Base-by-base conservation (phyloP, 208 protist species). In the Trypanosoma scelopori region DNA sequence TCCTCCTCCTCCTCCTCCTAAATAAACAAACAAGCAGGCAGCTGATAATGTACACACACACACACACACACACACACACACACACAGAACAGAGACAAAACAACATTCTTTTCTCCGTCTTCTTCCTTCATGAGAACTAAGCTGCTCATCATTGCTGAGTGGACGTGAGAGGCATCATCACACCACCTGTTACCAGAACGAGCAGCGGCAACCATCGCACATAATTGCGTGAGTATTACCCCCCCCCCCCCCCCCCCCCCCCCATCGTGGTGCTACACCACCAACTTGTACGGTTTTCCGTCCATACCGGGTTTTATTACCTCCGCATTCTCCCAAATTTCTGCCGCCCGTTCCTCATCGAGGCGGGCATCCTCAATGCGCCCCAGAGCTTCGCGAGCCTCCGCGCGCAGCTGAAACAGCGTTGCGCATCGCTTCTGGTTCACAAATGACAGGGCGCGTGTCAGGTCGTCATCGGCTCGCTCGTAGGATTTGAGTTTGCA, bases 291-390 rank as follows among this genome's bases (percentile, higher is more conserved):
- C 30, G 86, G 80, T 3, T 68, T 68, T 9, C 82, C 86, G n/a
- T 79, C 72, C 82, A 95, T 87, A 52, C 84, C 86, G 1, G 81
- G 75, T n/a, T 66, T 41, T 51, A 95, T 87, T 22, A 91, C 82
- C 65, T 95, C 89, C 20, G 84, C 85, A 69, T 89, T 80, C 59
- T 95, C 89, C 86, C 89, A 95, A 60, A 95, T 93, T 60, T 92
- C 82, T 35, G 85, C 89, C 23, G 89, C 89, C 22, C 81, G 51
- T 70, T 91, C 79, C 61, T 95, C 89, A 50, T 95, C 89, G 5
- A 69, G 78, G 42, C 89, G 78, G n/a, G 89, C 86, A 30, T 91
- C 89, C 35, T 91, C 86, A 51, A 95, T 89, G 59, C 80, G 74
- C 13, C 89, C 89, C 30, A 92, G 78, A 0, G 79, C 84, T 63